phyloP scores from a whole-genome alignment of 257 asterid genomes.

The Solanum gandarillasii region DNA sequence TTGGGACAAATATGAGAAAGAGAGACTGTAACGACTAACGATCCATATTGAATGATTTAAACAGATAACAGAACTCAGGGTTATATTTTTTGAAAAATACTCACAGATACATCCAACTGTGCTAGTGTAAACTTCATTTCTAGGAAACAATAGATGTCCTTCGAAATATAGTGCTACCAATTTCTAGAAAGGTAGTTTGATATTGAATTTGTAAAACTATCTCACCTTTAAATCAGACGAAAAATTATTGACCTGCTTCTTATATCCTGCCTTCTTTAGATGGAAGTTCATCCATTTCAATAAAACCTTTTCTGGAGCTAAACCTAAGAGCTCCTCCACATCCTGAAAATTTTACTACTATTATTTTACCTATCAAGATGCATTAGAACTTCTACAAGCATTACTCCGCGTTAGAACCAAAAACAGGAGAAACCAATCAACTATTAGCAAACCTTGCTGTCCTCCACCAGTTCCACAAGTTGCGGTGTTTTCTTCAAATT shows the following conservation, averaged over 20 bases:
- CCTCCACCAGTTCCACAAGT: slow-evolving; percentile 89
- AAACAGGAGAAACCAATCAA: slow-evolving; percentile 3
- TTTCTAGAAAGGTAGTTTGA: neutral
- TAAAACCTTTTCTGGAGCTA: slow-evolving; percentile 71
- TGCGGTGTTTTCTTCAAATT: slow-evolving; percentile 88
- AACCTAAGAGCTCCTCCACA: slow-evolving; percentile 79
- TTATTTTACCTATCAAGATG: neutral
- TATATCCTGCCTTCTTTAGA: slow-evolving; percentile 71
- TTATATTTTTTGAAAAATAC: neutral
- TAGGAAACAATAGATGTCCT: neutral
- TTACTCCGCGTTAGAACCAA: neutral
- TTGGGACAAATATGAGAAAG: neutral
- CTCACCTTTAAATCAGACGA: slow-evolving; percentile 89
- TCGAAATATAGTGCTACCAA: neutral
- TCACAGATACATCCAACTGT: neutral
- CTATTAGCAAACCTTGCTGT: slow-evolving; percentile 45
- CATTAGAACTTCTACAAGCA: neutral
- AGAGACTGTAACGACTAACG: neutral
- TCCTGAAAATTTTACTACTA: slow-evolving; percentile 30
- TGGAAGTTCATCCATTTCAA: slow-evolving; percentile 96
- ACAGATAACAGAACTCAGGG: neutral
- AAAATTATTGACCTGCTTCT: slow-evolving; percentile 65
- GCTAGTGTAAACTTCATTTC: neutral
- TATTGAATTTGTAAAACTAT: neutral
- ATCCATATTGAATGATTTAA: neutral